phyloP scores from a whole-genome alignment of 2,329 filamentous ascomycete genomes.

The Penicillium italicum region DNA sequence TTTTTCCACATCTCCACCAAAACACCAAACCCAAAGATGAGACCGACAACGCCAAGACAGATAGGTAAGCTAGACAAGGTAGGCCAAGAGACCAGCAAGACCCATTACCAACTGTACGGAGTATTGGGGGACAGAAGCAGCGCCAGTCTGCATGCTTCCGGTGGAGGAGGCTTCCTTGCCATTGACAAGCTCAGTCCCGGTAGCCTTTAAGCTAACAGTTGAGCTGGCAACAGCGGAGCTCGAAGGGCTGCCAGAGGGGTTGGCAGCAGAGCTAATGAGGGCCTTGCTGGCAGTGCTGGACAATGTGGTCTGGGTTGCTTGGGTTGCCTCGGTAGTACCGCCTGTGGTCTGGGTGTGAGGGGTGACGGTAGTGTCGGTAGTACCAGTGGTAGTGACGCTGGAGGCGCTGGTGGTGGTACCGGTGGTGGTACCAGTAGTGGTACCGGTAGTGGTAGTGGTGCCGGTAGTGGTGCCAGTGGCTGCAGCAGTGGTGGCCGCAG shows the following conservation, averaged over 20 bases:
- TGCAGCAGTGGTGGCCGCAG: background rate
- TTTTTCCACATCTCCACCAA: background rate
- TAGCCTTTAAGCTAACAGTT: conserved; percentile 11
- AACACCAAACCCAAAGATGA: background rate
- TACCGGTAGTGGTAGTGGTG: conserved; percentile 4
- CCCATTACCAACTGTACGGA: conserved; percentile 32
- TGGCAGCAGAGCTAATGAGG: conserved; percentile 27
- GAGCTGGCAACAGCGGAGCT: conserved; percentile 20
- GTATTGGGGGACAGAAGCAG: conserved; percentile 27
- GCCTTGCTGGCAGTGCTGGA: conserved; percentile 63
- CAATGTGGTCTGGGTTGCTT: conserved; percentile 14
- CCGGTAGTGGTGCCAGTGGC: conserved; percentile 1
- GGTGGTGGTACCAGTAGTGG: background rate
- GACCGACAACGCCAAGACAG: background rate
- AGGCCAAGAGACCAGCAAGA: conserved; percentile 33
- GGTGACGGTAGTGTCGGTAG: conserved; percentile 9
- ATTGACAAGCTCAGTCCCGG: conserved; percentile 9
- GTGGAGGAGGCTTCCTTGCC: conserved; percentile 15
- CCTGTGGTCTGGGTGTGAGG: background rate
- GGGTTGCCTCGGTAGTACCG: background rate
- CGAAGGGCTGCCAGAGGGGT: conserved; percentile 16
- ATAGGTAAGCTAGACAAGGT: conserved; percentile 24
- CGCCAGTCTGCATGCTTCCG: conserved; percentile 14
- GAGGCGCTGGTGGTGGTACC: background rate
- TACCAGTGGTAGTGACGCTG: background rate